Conservation (phyloP, 225 moss, liverwort and hornwort genomes). For the Sphagnum contortum region DNA sequence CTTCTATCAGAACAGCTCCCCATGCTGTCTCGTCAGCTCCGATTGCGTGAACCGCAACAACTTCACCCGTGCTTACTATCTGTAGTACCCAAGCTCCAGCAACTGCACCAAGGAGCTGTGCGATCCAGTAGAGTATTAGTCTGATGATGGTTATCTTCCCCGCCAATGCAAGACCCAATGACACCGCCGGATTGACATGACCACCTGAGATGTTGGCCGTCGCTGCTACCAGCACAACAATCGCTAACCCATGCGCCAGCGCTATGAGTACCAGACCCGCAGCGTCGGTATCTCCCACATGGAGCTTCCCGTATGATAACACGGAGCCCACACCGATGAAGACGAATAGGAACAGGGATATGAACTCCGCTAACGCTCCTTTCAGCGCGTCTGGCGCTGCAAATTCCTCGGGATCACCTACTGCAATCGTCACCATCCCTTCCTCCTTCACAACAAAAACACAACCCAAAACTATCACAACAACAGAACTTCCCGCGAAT, state of each 20-base stretch:
- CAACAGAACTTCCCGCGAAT: too few species aligned
- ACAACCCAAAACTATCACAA: not conserved
- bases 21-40: conserved; percentile 12
- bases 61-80: conserved; percentile 41
- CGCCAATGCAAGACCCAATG: conserved; percentile 62
- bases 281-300: conserved; percentile 14
- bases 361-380: conserved; percentile 89
- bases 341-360: conserved; percentile 72
- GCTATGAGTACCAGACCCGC: conserved; percentile 57
- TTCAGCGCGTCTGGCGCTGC: conserved; percentile 66
- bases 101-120: conserved; percentile 58
- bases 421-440: conserved; percentile 50
- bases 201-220: conserved; percentile 90
- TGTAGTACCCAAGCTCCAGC: conserved; percentile 44
- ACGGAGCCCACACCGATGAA: conserved; percentile 85
- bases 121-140: conserved; percentile 75
- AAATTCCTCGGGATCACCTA: conserved; percentile 43
- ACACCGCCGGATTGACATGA: conserved; percentile 86
- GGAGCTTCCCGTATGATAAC: conserved; percentile 59
- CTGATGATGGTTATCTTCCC: conserved; percentile 82
- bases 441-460: not conserved
- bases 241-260: conserved; percentile 57
- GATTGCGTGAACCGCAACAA: conserved; percentile 20
- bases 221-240: conserved; percentile 48
- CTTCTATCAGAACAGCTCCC: conserved; percentile 39